These are phyloP conservation scores for Xylariaceae sp. DNA, from an alignment of 2,329 filamentous ascomycete species.

Conservation along the genomic window DNA sequence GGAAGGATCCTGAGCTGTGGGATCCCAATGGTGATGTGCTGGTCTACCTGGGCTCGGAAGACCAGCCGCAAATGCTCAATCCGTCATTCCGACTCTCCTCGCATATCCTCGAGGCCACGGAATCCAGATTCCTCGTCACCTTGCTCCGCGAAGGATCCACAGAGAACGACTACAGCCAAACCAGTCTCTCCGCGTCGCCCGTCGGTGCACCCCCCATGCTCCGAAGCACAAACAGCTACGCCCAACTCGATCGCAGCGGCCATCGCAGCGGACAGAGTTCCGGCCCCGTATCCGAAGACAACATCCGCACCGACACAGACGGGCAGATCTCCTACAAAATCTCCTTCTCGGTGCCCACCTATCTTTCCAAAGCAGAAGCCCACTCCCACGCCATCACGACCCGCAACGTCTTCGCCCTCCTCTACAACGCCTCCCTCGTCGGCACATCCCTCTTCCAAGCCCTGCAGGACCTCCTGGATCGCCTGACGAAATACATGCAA, in stretches of 20 bases:
- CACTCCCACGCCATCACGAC: constrained; percentile 59
- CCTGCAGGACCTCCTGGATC: constrained; percentile 55
- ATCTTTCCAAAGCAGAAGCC: constrained; percentile 43
- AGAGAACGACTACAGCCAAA: constrained; percentile 38
- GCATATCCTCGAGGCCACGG: constrained; percentile 53
- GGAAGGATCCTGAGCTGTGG: constrained; percentile 57
- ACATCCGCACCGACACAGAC: constrained; percentile 40
- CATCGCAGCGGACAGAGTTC: constrained; percentile 38
- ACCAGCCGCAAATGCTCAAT: constrained; percentile 40
- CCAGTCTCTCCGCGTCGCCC: constrained; percentile 41
- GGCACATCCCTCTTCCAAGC: constrained; percentile 60
- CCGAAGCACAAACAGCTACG: constrained; percentile 28
- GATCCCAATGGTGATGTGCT: constrained; percentile 56
- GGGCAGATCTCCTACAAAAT: constrained; percentile 57
- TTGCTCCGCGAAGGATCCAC: constrained; percentile 49
- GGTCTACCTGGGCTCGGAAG: constrained; percentile 48
- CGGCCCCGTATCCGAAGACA: constrained; percentile 43
- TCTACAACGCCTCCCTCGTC: constrained; percentile 60
- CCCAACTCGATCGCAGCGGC: constrained; percentile 29
- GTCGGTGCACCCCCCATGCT: constrained; percentile 39
- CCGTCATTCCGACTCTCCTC: constrained; percentile 55
- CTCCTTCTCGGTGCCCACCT: constrained; percentile 54
- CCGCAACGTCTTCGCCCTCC: constrained; percentile 62
- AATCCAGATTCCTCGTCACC: constrained; percentile 49
- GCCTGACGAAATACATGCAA: constrained; percentile 55